Percentiles rank a stretch among this genome's conserved stretches.
Evolutionary conservation across 75 land plant genomes (phyloP).

Genomic region (Picea glauca): DNA sequence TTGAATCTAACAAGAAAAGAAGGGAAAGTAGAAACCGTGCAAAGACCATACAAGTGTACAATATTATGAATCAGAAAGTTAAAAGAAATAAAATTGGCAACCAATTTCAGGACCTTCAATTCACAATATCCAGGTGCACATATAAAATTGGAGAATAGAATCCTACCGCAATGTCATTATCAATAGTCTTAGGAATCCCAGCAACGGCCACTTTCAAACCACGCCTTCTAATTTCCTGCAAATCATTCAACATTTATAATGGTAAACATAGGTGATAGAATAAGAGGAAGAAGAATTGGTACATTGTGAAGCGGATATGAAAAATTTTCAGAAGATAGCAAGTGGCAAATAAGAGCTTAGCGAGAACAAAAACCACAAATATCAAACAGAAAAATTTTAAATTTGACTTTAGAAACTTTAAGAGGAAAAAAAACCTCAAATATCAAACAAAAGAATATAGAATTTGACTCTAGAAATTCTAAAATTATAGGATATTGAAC

Average conservation of each 20-base stretch:
- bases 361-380: too few relatives aligned
- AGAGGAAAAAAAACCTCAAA: background rate
- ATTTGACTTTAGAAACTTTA: too few relatives aligned
- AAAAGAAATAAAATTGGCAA: background rate
- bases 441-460: background rate
- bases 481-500: background rate
- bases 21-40: background rate
- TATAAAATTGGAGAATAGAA: background rate
- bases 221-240: constrained; percentile 31
- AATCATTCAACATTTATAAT: background rate
- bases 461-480: background rate
- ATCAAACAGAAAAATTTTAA: too few relatives aligned
- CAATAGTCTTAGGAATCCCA: constrained; percentile 59
- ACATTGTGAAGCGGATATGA: background rate
- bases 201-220: constrained; percentile 37
- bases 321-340: constrained; percentile 1
- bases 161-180: constrained; percentile 46
- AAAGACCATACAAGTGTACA: background rate
- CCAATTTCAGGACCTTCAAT: background rate
- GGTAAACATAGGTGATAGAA: constrained; percentile 1
- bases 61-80: background rate
- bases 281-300: constrained; percentile 1
- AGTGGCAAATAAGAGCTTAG: background rate
- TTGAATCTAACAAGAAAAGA: background rate
- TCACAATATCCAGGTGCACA: background rate